Base-by-base conservation (phyloP, 306 rosid genomes). In the Notholithocarpus densiflorus region DNA sequence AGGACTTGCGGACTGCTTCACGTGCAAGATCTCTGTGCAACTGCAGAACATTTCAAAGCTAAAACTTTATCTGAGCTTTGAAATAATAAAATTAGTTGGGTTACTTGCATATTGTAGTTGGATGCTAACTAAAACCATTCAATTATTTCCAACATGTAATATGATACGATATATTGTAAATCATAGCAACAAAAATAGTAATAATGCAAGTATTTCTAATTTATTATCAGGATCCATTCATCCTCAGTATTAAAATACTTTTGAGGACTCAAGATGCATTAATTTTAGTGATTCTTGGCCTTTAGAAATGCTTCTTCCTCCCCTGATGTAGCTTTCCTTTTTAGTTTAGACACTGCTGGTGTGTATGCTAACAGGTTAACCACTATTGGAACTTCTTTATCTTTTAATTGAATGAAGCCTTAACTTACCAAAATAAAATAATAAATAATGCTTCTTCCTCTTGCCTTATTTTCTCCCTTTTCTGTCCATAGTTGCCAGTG, bases 1-100 rank as follows among this genome's bases (percentile, higher is more conserved):
- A 82, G 29, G 97, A 94, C 87, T 92, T 94, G 32, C 84, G 89
- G 79, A 91, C 97, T 48, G 97, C 97, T 87, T 92, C 92, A 4
- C 95, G 87, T 32, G 93, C 98, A 64, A 94, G 86, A 84, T 89
- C 95, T 86, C 97, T 88, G 78, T 92, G 97, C 61, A 77, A 76
- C 97, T 94, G 87, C 77, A 86, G 14, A 77, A 79, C 29, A 64
- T 69, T 40, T 59, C 60, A 48, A 23, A 75, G 45, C 56, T 34
- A 60, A 73, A 80, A 24, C 56, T 21, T 20, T 52, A 65, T 79
- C 61, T 19, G 27, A 45, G 18, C 32, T 55, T 24, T 32, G 12
- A 18, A 66, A 32, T 45, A 60, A 31, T 54, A 15, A 77, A 3
- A 59, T 61, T 32, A 52, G 79, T 23, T 12, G 19, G 65, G 48